Conservation (phyloP, 352 stramenopile genomes). For the Pilasporangium apinafurcum region DNA sequence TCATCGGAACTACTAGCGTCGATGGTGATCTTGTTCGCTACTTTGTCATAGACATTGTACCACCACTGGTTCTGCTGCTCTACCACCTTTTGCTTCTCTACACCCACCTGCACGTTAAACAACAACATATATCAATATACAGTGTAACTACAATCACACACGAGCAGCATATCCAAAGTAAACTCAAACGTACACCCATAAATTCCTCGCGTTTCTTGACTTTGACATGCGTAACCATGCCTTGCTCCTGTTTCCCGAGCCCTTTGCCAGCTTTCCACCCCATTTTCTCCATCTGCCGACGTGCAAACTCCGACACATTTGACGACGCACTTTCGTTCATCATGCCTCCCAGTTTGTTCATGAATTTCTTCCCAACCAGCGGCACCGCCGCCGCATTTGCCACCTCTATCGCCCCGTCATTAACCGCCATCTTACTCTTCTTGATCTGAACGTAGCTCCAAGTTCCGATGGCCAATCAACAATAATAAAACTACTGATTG, state of each 20-base stretch:
- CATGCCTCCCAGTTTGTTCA: constrained; percentile 70
- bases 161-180: no score
- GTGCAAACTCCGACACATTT: constrained; percentile 71
- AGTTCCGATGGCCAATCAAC: no score
- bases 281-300: constrained; percentile 92
- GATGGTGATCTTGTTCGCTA: constrained; percentile 85
- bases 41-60: constrained; percentile 86
- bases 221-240: constrained; percentile 90
- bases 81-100: constrained; percentile 59
- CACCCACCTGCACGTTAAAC: constrained; percentile 42
- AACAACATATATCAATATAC: not conserved
- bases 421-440: no score
- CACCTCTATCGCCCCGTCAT: not conserved
- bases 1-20: constrained; percentile 59
- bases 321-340: constrained; percentile 67
- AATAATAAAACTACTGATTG: no score
- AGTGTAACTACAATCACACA: not conserved
- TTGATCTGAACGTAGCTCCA: no score
- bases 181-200: constrained; percentile 60
- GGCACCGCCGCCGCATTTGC: constrained; percentile 24
- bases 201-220: constrained; percentile 93
- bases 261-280: constrained; percentile 95
- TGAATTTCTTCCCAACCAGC: constrained; percentile 82
- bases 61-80: constrained; percentile 80
- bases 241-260: constrained; percentile 93